Evolutionary conservation across 192 early-diverging fungal genomes (phyloP).

Genomic region (Anaeromyces robustus): DNA sequence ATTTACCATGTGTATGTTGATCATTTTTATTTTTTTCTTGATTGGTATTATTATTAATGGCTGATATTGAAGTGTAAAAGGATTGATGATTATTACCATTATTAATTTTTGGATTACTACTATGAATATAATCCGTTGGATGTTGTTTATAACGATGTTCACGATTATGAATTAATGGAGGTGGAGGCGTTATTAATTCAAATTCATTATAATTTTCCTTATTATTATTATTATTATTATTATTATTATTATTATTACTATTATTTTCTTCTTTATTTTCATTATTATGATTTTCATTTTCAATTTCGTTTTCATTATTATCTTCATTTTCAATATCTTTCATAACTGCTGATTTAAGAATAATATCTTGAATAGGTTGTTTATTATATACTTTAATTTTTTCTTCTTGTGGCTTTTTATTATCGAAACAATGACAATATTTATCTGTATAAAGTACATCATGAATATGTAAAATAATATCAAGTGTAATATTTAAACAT

Average conservation of each 20-base stretch:
- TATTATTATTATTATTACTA: no score
- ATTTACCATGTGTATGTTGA: neutral
- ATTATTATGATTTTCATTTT: neutral
- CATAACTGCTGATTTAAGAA: neutral
- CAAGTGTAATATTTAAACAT: neutral
- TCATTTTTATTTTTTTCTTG: neutral
- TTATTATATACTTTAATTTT: neutral
- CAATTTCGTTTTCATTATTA: neutral
- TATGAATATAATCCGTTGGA: neutral
- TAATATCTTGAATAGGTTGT: neutral
- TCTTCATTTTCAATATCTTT: neutral
- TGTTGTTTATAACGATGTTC: neutral
- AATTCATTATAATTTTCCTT: neutral
- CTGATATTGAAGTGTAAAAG: neutral
- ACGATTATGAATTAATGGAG: neutral
- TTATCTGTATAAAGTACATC: neutral
- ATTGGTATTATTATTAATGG: neutral
- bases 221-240: no score
- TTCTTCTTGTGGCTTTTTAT: neutral
- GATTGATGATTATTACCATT: no score
- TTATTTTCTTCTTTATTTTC: neutral
- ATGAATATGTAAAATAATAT: neutral
- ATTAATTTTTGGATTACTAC: neutral
- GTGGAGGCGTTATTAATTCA: neutral
- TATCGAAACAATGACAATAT: neutral